Conservation (phyloP, 371 early-diverging fungal genomes). For the Funneliformis caledonium region DNA sequence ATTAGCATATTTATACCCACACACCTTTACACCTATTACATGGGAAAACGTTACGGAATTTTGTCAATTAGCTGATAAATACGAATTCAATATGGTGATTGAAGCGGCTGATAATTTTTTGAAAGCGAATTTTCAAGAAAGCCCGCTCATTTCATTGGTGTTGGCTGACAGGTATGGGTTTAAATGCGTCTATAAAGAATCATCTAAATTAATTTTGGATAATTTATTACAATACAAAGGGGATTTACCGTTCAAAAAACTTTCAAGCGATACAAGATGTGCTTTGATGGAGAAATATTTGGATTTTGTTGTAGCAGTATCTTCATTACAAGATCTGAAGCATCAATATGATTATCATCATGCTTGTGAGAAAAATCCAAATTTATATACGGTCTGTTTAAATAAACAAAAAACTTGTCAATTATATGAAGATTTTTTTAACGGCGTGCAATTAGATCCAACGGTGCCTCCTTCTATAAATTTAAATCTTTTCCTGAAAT, state of each 20-base stretch:
- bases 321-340: slow-evolving; percentile 50
- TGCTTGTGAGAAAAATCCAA: background rate
- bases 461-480: background rate
- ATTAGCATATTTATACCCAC: slow-evolving; percentile 14
- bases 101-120: background rate
- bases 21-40: slow-evolving; percentile 62
- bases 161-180: background rate
- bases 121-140: background rate
- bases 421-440: slow-evolving; percentile 1
- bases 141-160: background rate
- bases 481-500: background rate
- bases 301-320: slow-evolving; percentile 52
- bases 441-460: background rate
- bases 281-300: background rate
- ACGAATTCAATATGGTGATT: background rate
- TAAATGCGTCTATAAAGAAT: slow-evolving; percentile 11
- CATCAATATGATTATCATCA: background rate
- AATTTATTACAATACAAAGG: background rate
- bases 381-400: background rate
- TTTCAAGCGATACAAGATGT: background rate
- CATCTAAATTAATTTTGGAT: slow-evolving; percentile 22
- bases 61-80: slow-evolving; percentile 12
- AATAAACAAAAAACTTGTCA: background rate
- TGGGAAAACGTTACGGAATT: slow-evolving; percentile 63
- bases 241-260: background rate